Evolutionary conservation across 257 asterid species (phyloP).

Genomic region (Gentiana straminea): DNA sequence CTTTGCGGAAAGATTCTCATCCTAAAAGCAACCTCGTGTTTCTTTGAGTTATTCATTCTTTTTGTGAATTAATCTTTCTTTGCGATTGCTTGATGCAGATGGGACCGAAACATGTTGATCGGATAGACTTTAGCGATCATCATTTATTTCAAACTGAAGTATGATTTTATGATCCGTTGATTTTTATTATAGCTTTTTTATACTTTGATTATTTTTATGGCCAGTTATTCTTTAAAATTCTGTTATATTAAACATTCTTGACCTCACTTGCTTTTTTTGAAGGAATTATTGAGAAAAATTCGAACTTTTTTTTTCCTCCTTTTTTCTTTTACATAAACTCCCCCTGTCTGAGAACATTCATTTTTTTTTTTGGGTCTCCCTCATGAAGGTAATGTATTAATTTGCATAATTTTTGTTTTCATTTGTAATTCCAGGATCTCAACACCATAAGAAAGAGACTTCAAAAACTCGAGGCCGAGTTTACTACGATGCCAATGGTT

Average conservation of each 20-base stretch:
- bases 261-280: too few species aligned
- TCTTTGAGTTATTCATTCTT: neutral
- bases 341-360: neutral
- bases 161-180: neutral
- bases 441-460: conserved; percentile 44
- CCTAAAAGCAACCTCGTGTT: neutral
- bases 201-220: too few species aligned
- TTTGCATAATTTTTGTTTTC: too few species aligned
- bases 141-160: conserved; percentile 59
- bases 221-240: too few species aligned
- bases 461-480: conserved; percentile 46
- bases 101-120: conserved; percentile 65
- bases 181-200: too few species aligned
- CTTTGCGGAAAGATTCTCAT: neutral
- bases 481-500: conserved; percentile 40
- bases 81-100: conserved; percentile 38
- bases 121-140: conserved; percentile 84
- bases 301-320: neutral
- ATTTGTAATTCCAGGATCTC: conserved; percentile 41
- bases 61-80: neutral
- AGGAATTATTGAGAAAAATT: too few species aligned
- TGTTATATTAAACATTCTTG: too few species aligned
- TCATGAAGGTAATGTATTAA: too few species aligned
- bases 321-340: neutral
- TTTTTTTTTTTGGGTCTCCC: neutral